phyloP scores from a whole-genome alignment of 1,284 basidiomycete genomes.

The Abortiporus biennis region DNA sequence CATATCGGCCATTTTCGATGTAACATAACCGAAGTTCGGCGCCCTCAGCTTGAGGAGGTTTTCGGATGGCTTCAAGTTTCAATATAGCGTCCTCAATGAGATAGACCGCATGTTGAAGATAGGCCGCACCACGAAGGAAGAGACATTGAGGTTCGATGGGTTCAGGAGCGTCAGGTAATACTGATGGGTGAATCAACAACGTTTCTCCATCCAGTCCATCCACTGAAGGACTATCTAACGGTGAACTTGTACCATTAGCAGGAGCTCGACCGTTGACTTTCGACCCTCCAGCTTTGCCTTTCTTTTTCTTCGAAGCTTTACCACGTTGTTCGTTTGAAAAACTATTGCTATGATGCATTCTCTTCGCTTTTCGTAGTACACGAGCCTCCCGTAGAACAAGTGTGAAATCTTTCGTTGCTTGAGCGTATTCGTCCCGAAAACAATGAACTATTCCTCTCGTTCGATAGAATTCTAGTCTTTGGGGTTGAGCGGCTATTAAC shows the following conservation, averaged over 20 bases:
- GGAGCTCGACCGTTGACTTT: conserved; percentile 60
- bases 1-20: conserved; percentile 63
- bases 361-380: conserved; percentile 54
- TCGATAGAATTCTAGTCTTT: conserved; percentile 72
- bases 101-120: conserved; percentile 68
- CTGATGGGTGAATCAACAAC: conserved; percentile 55
- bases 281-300: conserved; percentile 23
- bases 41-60: conserved; percentile 49
- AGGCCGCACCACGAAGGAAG: conserved; percentile 73
- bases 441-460: conserved; percentile 80
- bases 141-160: conserved; percentile 77
- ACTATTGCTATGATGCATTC: conserved; percentile 39
- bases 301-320: conserved; percentile 47
- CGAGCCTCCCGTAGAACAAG: conserved; percentile 71
- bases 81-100: conserved; percentile 67
- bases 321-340: conserved; percentile 29
- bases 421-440: conserved; percentile 73
- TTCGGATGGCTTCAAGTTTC: conserved; percentile 59
- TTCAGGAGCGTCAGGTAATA: conserved; percentile 66
- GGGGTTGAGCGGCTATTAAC: conserved; percentile 63
- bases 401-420: conserved; percentile 73
- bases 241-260: conserved; percentile 50
- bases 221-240: conserved; percentile 31
- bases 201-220: conserved; percentile 48
- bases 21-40: conserved; percentile 70